Evolutionary conservation across 805 yeast species (phyloP).

Genomic region (Cyberlindnera galapagoensis): DNA sequence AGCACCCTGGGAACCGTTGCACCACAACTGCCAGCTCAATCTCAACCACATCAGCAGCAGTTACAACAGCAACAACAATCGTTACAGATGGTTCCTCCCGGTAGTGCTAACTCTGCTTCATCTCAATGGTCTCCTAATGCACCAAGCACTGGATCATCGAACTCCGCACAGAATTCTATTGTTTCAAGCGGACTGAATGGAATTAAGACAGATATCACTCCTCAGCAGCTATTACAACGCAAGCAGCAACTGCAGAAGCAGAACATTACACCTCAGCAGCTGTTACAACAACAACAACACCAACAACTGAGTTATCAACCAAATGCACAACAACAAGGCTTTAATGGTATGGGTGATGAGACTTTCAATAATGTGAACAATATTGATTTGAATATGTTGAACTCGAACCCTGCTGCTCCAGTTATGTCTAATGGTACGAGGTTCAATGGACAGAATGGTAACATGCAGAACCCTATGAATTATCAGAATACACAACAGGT

Average conservation of each 20-base stretch:
- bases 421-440: slow-evolving; percentile 11
- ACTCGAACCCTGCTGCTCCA: slow-evolving; percentile 11
- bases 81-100: slow-evolving; percentile 1
- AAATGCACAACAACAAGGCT: slow-evolving; percentile 1
- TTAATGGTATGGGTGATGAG: no score
- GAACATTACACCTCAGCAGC: slow-evolving; percentile 22
- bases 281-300: slow-evolving; percentile 17
- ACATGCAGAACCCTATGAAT: no score
- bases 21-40: slow-evolving; percentile 19
- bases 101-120: slow-evolving; percentile 2
- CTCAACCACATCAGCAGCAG: slow-evolving; percentile 20
- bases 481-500: slow-evolving; percentile 2
- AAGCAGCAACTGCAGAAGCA: slow-evolving; percentile 23
- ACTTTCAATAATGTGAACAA: background rate
- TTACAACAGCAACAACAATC: slow-evolving; percentile 14
- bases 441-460: no score
- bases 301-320: slow-evolving; percentile 14
- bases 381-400: slow-evolving; percentile 6
- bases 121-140: slow-evolving; percentile 15
- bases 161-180: no score
- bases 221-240: slow-evolving; percentile 22
- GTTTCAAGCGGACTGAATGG: no score
- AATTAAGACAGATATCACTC: slow-evolving; percentile 22
- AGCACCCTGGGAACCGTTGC: slow-evolving; percentile 27
- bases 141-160: no score